Base-by-base conservation (phyloP, 2,329 filamentous ascomycete genomes). In the Colletotrichum melonis region DNA sequence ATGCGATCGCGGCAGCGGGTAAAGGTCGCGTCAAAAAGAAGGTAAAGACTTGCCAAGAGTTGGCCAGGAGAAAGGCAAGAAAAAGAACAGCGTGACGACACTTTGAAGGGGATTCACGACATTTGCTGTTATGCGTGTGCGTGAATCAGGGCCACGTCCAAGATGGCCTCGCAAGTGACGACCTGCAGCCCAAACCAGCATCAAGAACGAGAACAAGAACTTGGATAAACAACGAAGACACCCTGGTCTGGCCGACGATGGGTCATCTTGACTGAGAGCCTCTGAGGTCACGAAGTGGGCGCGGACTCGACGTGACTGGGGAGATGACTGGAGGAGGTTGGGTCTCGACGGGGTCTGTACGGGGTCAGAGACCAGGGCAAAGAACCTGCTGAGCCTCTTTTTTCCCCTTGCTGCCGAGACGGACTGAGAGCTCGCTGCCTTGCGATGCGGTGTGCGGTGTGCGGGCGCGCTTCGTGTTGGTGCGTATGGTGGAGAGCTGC, bases 301-400 rank as follows among this genome's bases (percentile, higher is more conserved):
- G 63, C 49, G 14, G 49, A 56, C 22, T 56, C 9, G 63, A 42
- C 22, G 49, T 56, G 63, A 56, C 63, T 38, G 9, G 49, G 49
- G 16, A 54, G 54, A 22, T 55, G 49, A 64, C 62, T 64, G 62
- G 62, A 55, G 5, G 62, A 64, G 62, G 62, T 55, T 64, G 62
- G 62, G 62, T 22, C 49, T n/a, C 30, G 49, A 64, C 49, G 62
- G 62, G 62, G 62, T 49, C 62, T n/a, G 19, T 30, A 64, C 49
- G n/a, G 42, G 60, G 62, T 55, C 62, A 64, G n/a, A 64, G 62
- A 64, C 22, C 62, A 55, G 62, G 49, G 62, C 49, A 64, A 8
- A n/a, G 22, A 55, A 49, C 46, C 62, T 26, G 14, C n/a, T 35
- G 42, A 54, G 49, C 22, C 46, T 64, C 62, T 35, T 28, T 56